Conservation (phyloP, 2,329 filamentous ascomycete genomes). For the Penicillium sp. region DNA sequence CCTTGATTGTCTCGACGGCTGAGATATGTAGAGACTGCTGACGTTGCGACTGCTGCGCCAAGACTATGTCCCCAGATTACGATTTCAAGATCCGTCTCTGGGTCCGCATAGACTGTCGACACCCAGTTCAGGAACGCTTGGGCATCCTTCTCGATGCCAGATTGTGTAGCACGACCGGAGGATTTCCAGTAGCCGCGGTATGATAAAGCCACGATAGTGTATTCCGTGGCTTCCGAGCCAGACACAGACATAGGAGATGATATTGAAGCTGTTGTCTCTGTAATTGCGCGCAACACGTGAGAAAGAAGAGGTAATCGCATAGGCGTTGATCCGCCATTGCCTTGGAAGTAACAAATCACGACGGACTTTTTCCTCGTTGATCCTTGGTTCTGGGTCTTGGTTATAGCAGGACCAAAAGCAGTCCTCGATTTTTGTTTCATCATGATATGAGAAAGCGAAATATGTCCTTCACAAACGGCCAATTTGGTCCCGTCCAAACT, state of each 20-base stretch:
- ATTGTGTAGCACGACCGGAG: conserved; percentile 64
- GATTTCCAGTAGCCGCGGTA: conserved; percentile 78
- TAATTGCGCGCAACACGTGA: conserved; percentile 37
- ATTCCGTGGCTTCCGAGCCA: conserved; percentile 6
- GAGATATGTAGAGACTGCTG: conserved; percentile 51
- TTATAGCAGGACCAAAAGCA: conserved; percentile 24
- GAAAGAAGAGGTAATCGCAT: conserved; percentile 45
- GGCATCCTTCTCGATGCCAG: conserved; percentile 66
- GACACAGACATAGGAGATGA: not conserved
- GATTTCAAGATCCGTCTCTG: conserved; percentile 35
- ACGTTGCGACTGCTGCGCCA: conserved; percentile 67
- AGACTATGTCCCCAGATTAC: conserved; percentile 76
- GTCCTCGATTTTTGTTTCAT: no score
- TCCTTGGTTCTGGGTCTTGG: not conserved
- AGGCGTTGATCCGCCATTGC: conserved; percentile 34
- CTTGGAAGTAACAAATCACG: conserved; percentile 35
- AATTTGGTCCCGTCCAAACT: conserved; percentile 44
- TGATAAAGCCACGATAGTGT: conserved; percentile 49
- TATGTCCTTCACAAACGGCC: conserved; percentile 61
- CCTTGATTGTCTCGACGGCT: not conserved
- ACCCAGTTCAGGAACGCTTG: conserved; percentile 63
- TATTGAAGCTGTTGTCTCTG: not conserved
- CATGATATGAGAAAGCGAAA: conserved; percentile 43
- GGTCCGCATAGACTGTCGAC: conserved; percentile 37
- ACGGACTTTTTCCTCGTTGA: conserved; percentile 13